Evolutionary conservation across 805 yeast species (phyloP).

Genomic region (Candida krabiensis): DNA sequence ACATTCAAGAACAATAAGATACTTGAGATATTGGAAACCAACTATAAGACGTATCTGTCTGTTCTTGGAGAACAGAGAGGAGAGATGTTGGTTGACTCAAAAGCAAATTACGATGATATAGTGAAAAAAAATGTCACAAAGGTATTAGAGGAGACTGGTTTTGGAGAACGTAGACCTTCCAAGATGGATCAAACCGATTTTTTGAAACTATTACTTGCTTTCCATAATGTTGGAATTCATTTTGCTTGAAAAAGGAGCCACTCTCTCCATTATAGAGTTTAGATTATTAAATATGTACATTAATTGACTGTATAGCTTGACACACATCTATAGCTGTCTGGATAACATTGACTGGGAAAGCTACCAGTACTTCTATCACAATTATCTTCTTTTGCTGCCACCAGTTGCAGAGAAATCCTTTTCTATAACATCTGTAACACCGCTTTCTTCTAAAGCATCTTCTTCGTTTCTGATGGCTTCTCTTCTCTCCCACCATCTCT

Average conservation of each 20-base stretch:
- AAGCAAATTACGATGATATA: conserved; percentile 40
- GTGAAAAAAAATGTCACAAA: conserved; percentile 70
- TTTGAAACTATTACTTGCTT: conserved; percentile 79
- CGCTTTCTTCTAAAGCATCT: conserved; percentile 89
- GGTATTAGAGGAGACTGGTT: conserved; percentile 78
- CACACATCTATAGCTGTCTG: background rate
- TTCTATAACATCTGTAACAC: conserved; percentile 85
- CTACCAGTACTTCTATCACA: conserved; percentile 2
- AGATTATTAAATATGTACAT: conserved; percentile 6
- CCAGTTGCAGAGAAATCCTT: conserved; percentile 48
- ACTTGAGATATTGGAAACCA: conserved; percentile 77
- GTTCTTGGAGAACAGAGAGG: conserved; percentile 46
- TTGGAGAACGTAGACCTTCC: conserved; percentile 84
- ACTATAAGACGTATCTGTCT: conserved; percentile 76
- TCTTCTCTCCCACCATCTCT: conserved; percentile 98
- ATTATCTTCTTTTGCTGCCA: conserved; percentile 52
- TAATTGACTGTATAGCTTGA: conserved; percentile 2
- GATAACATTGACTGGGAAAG: background rate
- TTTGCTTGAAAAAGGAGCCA: conserved; percentile 82
- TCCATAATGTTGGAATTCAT: conserved; percentile 96
- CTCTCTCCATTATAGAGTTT: too few species aligned
- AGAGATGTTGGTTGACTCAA: conserved; percentile 44
- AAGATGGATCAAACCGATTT: conserved; percentile 96
- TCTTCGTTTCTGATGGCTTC: conserved; percentile 87
- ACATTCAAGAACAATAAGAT: conserved; percentile 86